A percentile compares a stretch with the other conserved stretches of the same genome.
Evolutionary conservation across 306 rosid species (phyloP).

Genomic region (Fragaria nilgerrensis): DNA sequence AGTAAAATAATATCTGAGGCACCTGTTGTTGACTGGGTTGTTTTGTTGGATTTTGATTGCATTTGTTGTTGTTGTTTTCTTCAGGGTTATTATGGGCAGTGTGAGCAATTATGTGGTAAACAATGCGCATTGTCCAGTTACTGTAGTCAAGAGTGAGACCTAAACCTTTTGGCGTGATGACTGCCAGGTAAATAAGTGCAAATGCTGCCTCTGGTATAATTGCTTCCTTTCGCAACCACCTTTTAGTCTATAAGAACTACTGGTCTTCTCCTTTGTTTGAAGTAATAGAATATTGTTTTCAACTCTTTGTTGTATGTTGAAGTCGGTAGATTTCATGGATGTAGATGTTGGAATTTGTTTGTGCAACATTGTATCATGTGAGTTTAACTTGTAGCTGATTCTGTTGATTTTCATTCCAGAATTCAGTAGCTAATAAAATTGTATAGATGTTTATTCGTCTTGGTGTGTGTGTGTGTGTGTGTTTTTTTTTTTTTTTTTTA

Average conservation of each 20-base stretch:
- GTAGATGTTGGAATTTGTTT: background rate
- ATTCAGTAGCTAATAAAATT: background rate
- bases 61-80: slow-evolving; percentile 21
- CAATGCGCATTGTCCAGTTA: slow-evolving; percentile 64
- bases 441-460: background rate
- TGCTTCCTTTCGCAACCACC: slow-evolving; percentile 7
- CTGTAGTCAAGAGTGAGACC: slow-evolving; percentile 58
- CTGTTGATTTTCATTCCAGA: background rate
- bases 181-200: slow-evolving; percentile 21
- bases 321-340: background rate
- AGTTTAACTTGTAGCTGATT: background rate
- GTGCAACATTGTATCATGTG: background rate
- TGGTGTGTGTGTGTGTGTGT: no score
- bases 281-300: background rate
- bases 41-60: slow-evolving; percentile 18
- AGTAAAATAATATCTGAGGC: background rate
- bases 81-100: slow-evolving; percentile 81
- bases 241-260: background rate
- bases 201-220: slow-evolving; percentile 10
- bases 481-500: background rate
- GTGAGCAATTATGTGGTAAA: slow-evolving; percentile 83
- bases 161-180: background rate
- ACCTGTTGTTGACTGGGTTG: background rate
- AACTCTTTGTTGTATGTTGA: background rate
- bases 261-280: background rate